phyloP scores from a whole-genome alignment of 1,284 basidiomycete genomes.

The Chalciporus sp. region DNA sequence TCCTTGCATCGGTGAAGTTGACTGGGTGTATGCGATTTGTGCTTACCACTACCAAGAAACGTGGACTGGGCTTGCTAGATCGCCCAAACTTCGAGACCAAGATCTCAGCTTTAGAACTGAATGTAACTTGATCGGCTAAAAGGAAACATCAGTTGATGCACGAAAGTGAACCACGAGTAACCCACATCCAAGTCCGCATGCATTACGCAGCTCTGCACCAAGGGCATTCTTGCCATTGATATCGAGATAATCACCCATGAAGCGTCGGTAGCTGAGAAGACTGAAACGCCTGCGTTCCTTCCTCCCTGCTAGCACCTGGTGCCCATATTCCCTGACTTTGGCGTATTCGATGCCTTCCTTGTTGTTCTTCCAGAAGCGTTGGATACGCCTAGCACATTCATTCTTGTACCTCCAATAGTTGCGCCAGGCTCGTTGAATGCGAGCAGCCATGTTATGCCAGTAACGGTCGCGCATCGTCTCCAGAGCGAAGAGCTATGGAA shows the following conservation, averaged over 20 bases:
- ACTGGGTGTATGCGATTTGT: conserved; percentile 14
- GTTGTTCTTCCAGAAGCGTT: conserved; percentile 98
- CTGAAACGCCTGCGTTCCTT: conserved; percentile 96
- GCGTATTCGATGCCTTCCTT: conserved; percentile 91
- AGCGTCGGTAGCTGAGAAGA: conserved; percentile 92
- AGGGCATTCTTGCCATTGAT: conserved; percentile 82
- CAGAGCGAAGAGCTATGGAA: conserved; percentile 85
- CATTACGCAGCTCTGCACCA: conserved; percentile 77
- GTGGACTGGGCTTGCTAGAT: conserved; percentile 91
- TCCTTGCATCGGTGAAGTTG: conserved; percentile 5
- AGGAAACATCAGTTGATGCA: conserved; percentile 2
- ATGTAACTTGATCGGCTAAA: conserved; percentile 75
- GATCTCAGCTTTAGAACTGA: conserved; percentile 85
- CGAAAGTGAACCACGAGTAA: conserved; percentile 14
- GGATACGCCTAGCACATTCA: conserved; percentile 94
- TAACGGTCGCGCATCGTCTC: conserved; percentile 99
- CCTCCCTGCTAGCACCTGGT: conserved; percentile 86
- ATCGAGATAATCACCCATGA: conserved; percentile 97
- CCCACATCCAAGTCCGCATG: conserved; percentile 78
- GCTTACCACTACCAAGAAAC: conserved; percentile 87
- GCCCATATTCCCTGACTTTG: conserved; percentile 90
- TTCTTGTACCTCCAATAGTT: conserved; percentile 96
- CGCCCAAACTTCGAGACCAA: conserved; percentile 87
- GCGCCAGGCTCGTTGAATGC: conserved; percentile 96
- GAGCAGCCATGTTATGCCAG: conserved; percentile 99